Base-by-base conservation (phyloP, 306 rosid genomes). In the Glycine tomentella region DNA sequence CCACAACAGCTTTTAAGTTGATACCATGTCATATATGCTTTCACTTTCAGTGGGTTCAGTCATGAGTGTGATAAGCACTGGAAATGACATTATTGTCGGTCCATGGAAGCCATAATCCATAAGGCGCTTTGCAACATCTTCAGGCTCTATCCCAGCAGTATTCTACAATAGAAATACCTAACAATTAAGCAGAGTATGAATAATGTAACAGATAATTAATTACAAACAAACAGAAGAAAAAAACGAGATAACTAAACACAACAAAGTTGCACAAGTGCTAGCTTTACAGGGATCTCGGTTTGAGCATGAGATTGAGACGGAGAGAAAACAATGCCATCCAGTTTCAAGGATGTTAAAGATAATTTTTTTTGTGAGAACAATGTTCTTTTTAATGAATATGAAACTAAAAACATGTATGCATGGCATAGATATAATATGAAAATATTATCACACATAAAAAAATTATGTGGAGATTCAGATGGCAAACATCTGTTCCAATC, bases 401-500 rank as follows among this genome's bases (percentile, higher is more conserved):
- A 0, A 69, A 77, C 9, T 63, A 53, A 66, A 64, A 75, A 9
- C 31, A 74, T 17, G 69, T 9, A 31, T 75, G 44, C 53, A 72
- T 42, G 57, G 17, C 74, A 57, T 42, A 62, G 36, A 75, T 16
- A n/a, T n/a, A 49, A 11, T 59, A 48, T 78, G 59, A 25, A 25
- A n/a, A n/a, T n/a, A 25, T 25, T 25, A 25, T 25, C 31, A 70
- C 45, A 36, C 8, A 67, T 42, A 55, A 52, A 66, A 66, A 74
- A 63, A 12, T 69, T 69, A 31, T 82, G 4, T 93, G 99, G 49
- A 96, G 99, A 85, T 96, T 96, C 86, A 96, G 94, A 92, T 96
- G 99, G 84, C 99, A 96, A 75, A 96, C 99, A 77, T 96, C 99
- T 66, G 98, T 98, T 85, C 98, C 99, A 77, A 96, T 96, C 87